Conservation (phyloP, 139 green algal species). For the Coccomyxa sp. region DNA sequence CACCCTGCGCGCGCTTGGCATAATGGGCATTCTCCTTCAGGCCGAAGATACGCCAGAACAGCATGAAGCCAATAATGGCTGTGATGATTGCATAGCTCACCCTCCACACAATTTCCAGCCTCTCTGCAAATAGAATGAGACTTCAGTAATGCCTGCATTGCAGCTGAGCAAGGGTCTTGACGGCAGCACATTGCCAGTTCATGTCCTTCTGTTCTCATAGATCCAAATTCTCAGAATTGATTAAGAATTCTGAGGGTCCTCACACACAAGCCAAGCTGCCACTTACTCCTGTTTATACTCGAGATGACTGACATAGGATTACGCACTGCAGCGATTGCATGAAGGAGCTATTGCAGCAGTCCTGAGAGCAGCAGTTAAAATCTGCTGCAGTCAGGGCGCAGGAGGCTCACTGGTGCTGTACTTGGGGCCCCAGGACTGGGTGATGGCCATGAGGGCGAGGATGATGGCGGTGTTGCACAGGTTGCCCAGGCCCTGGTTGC, state of each 20-base stretch:
- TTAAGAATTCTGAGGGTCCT: too few relatives aligned
- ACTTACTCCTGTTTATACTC: too few relatives aligned
- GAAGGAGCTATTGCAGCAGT: too few relatives aligned
- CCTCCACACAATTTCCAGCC: slow-evolving; percentile 8
- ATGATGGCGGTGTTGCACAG: slow-evolving; percentile 22
- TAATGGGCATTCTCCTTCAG: slow-evolving; percentile 14
- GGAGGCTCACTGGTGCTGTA: background rate
- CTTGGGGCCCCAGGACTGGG: background rate
- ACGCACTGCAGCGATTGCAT: too few relatives aligned
- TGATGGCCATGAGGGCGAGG: slow-evolving; percentile 14
- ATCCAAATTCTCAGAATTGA: too few relatives aligned
- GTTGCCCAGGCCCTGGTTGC: slow-evolving; percentile 36
- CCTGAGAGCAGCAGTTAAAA: too few relatives aligned
- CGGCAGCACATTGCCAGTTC: too few relatives aligned
- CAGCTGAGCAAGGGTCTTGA: too few relatives aligned
- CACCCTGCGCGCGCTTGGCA: background rate
- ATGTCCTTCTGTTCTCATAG: too few relatives aligned
- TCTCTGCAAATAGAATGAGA: background rate
- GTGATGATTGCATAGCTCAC: slow-evolving; percentile 13
- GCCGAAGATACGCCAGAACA: slow-evolving; percentile 29
- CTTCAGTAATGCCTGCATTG: background rate
- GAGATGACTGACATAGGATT: too few relatives aligned
- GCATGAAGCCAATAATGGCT: slow-evolving; percentile 23
- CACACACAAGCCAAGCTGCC: too few relatives aligned
- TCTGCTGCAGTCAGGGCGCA: too few relatives aligned